Conservation (phyloP, 2,329 filamentous ascomycete genomes). For the Penicillium crustosum region DNA sequence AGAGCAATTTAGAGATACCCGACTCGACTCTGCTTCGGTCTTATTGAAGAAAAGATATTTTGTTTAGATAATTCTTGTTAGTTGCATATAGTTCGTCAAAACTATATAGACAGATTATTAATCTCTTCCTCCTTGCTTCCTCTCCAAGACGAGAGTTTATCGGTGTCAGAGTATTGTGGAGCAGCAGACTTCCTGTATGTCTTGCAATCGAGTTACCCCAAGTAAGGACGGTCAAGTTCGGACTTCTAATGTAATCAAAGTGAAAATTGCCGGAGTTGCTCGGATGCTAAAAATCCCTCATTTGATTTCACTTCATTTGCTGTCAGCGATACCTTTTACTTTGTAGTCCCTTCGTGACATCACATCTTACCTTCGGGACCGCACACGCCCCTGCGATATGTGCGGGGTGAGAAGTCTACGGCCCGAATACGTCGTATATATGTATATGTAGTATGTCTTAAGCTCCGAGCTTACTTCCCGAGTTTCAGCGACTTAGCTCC, state of each 20-base stretch:
- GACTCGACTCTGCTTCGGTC: too few species aligned
- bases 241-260: background rate
- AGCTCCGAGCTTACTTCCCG: conserved; percentile 3
- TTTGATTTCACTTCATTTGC: background rate
- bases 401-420: background rate
- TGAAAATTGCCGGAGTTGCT: background rate
- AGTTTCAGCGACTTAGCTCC: conserved; percentile 11
- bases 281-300: background rate
- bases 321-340: background rate
- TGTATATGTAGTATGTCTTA: background rate
- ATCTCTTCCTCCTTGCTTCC: too few species aligned
- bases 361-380: background rate
- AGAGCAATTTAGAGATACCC: too few species aligned
- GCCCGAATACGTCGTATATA: background rate
- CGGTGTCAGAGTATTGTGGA: too few species aligned
- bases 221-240: background rate
- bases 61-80: too few species aligned
- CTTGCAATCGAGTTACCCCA: background rate
- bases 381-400: background rate
- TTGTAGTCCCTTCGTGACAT: background rate
- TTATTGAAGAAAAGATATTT: too few species aligned
- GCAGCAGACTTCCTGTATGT: background rate
- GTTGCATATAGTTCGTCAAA: too few species aligned
- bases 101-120: too few species aligned
- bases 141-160: too few species aligned